Evolutionary conservation across 805 yeast species (phyloP).

Genomic region (Yarrowia sp.): DNA sequence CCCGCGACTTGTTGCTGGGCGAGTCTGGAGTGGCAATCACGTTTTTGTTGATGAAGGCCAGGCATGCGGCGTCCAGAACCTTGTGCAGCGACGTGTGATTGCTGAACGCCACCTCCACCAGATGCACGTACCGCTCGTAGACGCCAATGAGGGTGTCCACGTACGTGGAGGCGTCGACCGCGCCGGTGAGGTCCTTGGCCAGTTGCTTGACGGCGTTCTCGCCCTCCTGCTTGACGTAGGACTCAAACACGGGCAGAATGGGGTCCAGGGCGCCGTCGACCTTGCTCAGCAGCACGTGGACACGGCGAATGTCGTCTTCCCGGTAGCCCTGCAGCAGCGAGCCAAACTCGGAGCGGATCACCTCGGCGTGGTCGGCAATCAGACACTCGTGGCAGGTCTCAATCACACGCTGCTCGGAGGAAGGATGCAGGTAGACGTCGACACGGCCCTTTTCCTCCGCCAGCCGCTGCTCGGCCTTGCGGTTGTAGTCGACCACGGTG

Average conservation of each 20-base stretch:
- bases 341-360: slow-evolving; percentile 77
- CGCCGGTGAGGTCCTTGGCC: slow-evolving; percentile 50
- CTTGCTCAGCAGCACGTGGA: slow-evolving; percentile 76
- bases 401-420: slow-evolving; percentile 77
- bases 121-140: slow-evolving; percentile 68
- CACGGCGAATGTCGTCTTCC: slow-evolving; percentile 73
- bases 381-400: slow-evolving; percentile 77
- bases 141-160: slow-evolving; percentile 77
- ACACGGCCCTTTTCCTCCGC: slow-evolving; percentile 83
- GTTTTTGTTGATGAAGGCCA: slow-evolving; percentile 81
- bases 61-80: slow-evolving; percentile 89
- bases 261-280: slow-evolving; percentile 83
- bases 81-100: slow-evolving; percentile 80
- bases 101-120: slow-evolving; percentile 71
- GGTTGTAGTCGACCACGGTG: slow-evolving; percentile 89
- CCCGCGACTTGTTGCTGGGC: slow-evolving; percentile 45
- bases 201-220: slow-evolving; percentile 64
- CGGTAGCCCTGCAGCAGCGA: slow-evolving; percentile 75
- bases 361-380: slow-evolving; percentile 77
- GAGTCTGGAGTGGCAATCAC: slow-evolving; percentile 65
- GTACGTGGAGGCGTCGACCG: slow-evolving; percentile 76
- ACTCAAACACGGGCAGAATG: slow-evolving; percentile 73
- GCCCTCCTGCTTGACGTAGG: slow-evolving; percentile 74
- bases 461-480: slow-evolving; percentile 81
- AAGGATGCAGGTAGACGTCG: slow-evolving; percentile 81